A percentile compares a stretch with the other conserved stretches of the same genome.
These are phyloP conservation scores for Alectoria sarmentosa DNA, from an alignment of 495 filamentous ascomycete genomes.

Conservation along the genomic window DNA sequence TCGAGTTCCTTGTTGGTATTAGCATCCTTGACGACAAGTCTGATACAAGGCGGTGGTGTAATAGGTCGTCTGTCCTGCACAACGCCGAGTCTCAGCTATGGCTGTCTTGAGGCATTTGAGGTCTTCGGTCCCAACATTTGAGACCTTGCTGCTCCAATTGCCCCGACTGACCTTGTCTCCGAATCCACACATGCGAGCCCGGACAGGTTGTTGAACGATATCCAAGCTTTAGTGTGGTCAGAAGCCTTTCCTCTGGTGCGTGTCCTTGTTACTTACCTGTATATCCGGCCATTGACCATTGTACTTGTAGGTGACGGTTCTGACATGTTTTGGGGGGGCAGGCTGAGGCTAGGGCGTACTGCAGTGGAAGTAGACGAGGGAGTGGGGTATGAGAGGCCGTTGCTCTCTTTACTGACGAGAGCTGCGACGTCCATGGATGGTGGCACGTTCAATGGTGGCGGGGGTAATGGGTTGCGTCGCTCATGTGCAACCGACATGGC, in stretches of 20 bases:
- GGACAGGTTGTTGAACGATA: constrained; percentile 86
- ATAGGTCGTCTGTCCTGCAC: constrained; percentile 87
- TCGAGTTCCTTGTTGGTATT: constrained; percentile 80
- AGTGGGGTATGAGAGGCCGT: constrained; percentile 18
- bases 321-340: constrained; percentile 16
- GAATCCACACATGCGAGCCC: constrained; percentile 98
- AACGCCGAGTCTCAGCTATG: constrained; percentile 24
- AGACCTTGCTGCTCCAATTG: background rate
- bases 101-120: background rate
- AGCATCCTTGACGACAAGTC: constrained; percentile 73
- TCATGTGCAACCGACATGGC: constrained; percentile 20
- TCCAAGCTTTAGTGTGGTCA: constrained; percentile 39
- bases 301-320: constrained; percentile 18
- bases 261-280: constrained; percentile 14
- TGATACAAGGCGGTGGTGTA: constrained; percentile 89
- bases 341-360: constrained; percentile 14
- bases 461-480: constrained; percentile 16
- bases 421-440: constrained; percentile 13
- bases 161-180: constrained; percentile 75
- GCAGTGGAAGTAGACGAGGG: constrained; percentile 18
- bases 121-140: background rate
- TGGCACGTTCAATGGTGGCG: constrained; percentile 14
- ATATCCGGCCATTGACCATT: constrained; percentile 23
- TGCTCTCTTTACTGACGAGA: constrained; percentile 10
- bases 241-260: background rate